Evolutionary conservation across 805 yeast species (phyloP).

Genomic region (Ogataea corticis): DNA sequence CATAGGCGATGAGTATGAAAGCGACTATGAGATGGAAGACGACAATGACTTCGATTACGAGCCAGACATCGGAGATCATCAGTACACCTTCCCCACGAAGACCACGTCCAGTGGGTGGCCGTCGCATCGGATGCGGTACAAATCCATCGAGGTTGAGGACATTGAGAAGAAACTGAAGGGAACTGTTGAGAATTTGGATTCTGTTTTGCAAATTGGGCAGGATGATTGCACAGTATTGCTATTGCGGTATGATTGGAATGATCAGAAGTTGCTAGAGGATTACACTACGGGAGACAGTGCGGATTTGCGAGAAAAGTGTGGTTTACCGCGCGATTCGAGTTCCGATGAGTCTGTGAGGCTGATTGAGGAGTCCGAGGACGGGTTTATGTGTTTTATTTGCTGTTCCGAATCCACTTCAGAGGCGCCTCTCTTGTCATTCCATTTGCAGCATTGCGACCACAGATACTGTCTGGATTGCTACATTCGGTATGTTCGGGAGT

Average conservation of each 20-base stretch:
- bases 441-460: conserved; percentile 64
- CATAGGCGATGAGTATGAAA: conserved; percentile 4
- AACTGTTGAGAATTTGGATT: conserved; percentile 36
- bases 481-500: conserved; percentile 52
- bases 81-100: conserved; percentile 21
- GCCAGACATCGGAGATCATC: conserved; percentile 9
- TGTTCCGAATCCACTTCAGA: conserved; percentile 50
- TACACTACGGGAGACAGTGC: conserved; percentile 44
- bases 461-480: conserved; percentile 72
- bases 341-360: conserved; percentile 29
- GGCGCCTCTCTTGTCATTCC: conserved; percentile 40
- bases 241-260: conserved; percentile 57
- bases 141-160: conserved; percentile 31
- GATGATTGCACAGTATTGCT: conserved; percentile 46
- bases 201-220: conserved; percentile 38
- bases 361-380: conserved; percentile 23
- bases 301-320: conserved; percentile 23
- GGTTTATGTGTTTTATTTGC: conserved; percentile 66
- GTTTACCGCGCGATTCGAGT: conserved; percentile 29
- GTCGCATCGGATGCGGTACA: conserved; percentile 33
- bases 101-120: conserved; percentile 21
- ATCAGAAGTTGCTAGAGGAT: conserved; percentile 54
- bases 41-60: conserved; percentile 23
- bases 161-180: conserved; percentile 28
- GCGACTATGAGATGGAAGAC: conserved; percentile 26